phyloP scores from a whole-genome alignment of 768 basidiomycete genomes.

The Rhodotorula toruloides region DNA sequence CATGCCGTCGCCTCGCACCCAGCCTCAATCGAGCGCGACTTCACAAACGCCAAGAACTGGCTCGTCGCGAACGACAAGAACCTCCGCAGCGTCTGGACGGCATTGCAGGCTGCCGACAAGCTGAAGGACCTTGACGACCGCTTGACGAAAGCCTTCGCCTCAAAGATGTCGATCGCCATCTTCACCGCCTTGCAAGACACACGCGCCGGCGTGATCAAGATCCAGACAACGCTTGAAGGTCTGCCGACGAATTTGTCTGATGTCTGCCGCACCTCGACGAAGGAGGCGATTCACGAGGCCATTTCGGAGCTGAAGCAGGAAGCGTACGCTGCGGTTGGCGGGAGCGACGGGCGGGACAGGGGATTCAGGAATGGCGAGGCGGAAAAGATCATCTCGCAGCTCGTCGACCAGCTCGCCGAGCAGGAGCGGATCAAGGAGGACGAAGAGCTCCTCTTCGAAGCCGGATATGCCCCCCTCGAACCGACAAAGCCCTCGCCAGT shows the following conservation, averaged over 20 bases:
- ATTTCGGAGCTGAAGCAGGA: constrained; percentile 34
- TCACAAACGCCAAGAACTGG: constrained; percentile 24
- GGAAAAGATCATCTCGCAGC: constrained; percentile 36
- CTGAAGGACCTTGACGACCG: constrained; percentile 26
- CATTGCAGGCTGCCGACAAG: constrained; percentile 33
- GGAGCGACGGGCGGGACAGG: neutral
- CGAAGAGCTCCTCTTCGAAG: constrained; percentile 11
- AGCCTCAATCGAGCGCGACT: constrained; percentile 23
- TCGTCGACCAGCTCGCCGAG: constrained; percentile 24
- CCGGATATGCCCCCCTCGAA: neutral
- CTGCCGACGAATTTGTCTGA: constrained; percentile 18
- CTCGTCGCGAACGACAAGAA: constrained; percentile 29
- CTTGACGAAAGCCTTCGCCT: constrained; percentile 30
- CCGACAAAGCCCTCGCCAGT: neutral
- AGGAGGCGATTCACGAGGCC: constrained; percentile 30
- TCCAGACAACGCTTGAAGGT: constrained; percentile 35
- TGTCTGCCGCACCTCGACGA: constrained; percentile 14
- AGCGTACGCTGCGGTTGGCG: constrained; percentile 23
- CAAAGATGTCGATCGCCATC: constrained; percentile 32
- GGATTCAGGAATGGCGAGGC: constrained; percentile 35
- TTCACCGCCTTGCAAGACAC: constrained; percentile 32
- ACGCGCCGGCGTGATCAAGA: constrained; percentile 11
- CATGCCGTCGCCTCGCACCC: neutral
- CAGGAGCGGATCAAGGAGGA: constrained; percentile 33
- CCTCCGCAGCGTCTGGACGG: constrained; percentile 21